Base-by-base conservation (phyloP, 495 filamentous ascomycete genomes). In the Aspergillus diversus region DNA sequence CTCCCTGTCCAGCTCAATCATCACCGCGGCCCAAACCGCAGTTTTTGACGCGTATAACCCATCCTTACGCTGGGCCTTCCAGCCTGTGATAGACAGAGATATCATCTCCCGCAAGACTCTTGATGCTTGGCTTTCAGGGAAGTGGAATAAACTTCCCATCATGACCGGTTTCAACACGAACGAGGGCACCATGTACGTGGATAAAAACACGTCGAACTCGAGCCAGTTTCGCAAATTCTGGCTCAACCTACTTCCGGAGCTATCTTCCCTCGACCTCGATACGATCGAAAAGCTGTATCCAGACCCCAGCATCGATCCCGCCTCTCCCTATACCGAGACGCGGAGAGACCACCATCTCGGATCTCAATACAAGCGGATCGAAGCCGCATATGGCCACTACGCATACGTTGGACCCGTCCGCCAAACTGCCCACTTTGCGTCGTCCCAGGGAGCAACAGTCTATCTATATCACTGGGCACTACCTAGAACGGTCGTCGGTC, bases 151-250 rank as follows among this genome's bases (percentile, higher is more conserved):
- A 60, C 79, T 90, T 27, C 86, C 88, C 17, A 81, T 89, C 12
- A 66, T 90, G 57, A 89, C 86, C 0, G 88, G 88, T 33, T 89
- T 82, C 73, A 87, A 86, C 72, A 83, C 83, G 33, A 86, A 90
- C 63, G 88, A 90, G 66, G 88, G 88, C 46, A 78, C 86, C 3
- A 71, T 75, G 49, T 90, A 89, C 69, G 80, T 89, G 27, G 83
- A 85, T 5, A 34, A 71, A 49, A 60, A 65, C 31, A 78, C 82
- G 59, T 66, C 75, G 7, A 77, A 74, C 27, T 69, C 78, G 15
- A 69, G 66, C 0, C 77, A 86, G 12, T 87, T 89, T 74, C 75
- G 73, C 13, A 56, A 62, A 13, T 89, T 89, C 66, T 87, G 87
- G 79, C 64, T 71, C 0, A 75, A 63, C 3, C 78, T 89, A 16